Base-by-base conservation (phyloP, 73 alveolate genomes). In the Paraurostyla sp. region DNA sequence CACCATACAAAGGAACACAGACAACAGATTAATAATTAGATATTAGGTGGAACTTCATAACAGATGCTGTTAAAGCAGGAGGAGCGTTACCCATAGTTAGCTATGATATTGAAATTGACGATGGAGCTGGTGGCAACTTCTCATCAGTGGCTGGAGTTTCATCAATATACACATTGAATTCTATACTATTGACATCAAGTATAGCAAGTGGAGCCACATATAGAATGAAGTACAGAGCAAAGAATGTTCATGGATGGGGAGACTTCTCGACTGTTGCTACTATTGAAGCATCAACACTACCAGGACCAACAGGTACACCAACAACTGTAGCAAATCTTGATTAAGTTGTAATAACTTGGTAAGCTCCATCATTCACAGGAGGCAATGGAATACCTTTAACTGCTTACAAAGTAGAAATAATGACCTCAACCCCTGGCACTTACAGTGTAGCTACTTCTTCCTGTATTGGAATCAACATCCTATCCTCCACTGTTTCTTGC, bases 201-300 rank as follows among this genome's bases (percentile, higher is more conserved):
- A 49, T 90, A 0, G 41, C 65, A 9, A 82, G 71, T 41, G 95
- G 95, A 0, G 13, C 50, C 0, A 42, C 75, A 0, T 83, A 90
- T 36, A 29, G 84, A 42, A 29, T 90, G 29, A 41, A 50, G 30
- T 90, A 90, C 46, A 43, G 95, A 40, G 95, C 95, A 16, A 41
- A 56, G n/a, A 90, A 90, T 45, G 57, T 54, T 13, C 57, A 40
- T 50, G 95, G 95, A 18, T 81, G 45, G 52, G 83, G 90, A 33
- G 57, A 68, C 0, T 81, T 82, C 95, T 80, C 92, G 2, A 38
- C 71, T 11, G 65, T 43, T 29, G 45, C 38, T 18, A 7, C 69
- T 11, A 71, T 60, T 20, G 0, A 38, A 23, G 95, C 95, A 15
- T 85, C 92, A 0, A 71, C 92, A n/a, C 36, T 73, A 4, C 86